Evolutionary conservation across 1,284 basidiomycete genomes (phyloP).

Genomic region (Kalmanozyma brasiliensis): DNA sequence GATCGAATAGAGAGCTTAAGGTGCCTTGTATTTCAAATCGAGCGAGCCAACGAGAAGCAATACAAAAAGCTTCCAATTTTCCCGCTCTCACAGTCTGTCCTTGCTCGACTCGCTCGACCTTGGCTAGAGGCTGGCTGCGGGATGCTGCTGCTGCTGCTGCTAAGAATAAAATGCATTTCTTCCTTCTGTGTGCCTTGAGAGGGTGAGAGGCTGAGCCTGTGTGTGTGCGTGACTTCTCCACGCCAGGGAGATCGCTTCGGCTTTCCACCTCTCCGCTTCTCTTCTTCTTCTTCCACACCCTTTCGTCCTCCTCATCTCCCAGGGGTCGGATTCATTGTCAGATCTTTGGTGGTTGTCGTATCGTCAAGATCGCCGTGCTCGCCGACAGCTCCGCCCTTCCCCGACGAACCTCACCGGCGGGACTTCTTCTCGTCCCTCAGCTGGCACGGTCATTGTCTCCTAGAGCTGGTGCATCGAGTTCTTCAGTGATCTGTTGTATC

Average conservation of each 20-base stretch:
- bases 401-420: background rate
- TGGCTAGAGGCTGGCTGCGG: too few species aligned
- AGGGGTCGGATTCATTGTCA: slow-evolving; percentile 16
- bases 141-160: too few species aligned
- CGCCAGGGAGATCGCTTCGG: background rate
- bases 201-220: too few species aligned
- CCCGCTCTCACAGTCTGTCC: too few species aligned
- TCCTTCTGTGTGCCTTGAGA: too few species aligned
- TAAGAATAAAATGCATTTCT: too few species aligned
- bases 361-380: slow-evolving; percentile 11
- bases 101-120: too few species aligned
- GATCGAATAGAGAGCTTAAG: too few species aligned
- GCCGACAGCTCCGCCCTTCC: background rate
- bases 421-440: slow-evolving; percentile 6
- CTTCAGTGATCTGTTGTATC: slow-evolving; percentile 18
- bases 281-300: background rate
- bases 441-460: slow-evolving; percentile 7
- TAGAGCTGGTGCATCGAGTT: slow-evolving; percentile 10
- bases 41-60: too few species aligned
- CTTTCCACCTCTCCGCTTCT: slow-evolving; percentile 3
- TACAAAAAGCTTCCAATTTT: too few species aligned
- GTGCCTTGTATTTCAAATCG: too few species aligned
- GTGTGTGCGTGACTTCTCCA: slow-evolving; percentile 2
- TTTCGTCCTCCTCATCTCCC: slow-evolving; percentile 4
- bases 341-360: slow-evolving; percentile 14